These are phyloP conservation scores for Aspergillus spinulosporus DNA, from an alignment of 2,329 filamentous ascomycete species.

Conservation along the genomic window DNA sequence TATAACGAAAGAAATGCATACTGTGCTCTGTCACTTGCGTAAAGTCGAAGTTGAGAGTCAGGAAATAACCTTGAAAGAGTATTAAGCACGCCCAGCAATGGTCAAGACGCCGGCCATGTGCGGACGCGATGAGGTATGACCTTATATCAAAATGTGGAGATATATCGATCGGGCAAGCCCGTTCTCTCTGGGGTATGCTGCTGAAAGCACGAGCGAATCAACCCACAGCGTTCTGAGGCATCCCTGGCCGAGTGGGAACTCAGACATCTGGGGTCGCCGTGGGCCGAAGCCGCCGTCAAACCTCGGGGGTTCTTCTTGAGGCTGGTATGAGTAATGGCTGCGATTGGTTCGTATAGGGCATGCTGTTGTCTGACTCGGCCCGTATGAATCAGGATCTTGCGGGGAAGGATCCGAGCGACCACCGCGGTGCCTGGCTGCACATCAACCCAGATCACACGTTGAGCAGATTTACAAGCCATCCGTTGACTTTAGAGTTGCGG, in stretches of 20 bases:
- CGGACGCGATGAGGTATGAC: background rate
- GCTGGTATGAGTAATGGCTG: background rate
- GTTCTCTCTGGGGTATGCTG: background rate
- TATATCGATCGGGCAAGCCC: background rate
- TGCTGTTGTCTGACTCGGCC: slow-evolving; percentile 5
- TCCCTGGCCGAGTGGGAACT: background rate
- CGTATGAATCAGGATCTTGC: slow-evolving; percentile 11
- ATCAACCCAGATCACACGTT: background rate
- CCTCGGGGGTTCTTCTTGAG: slow-evolving; percentile 7
- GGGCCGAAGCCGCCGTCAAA: slow-evolving; percentile 6
- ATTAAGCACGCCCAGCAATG: background rate
- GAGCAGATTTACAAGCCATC: background rate
- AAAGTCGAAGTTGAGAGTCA: background rate
- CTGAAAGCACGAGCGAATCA: background rate
- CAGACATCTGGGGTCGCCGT: background rate
- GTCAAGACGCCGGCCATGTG: background rate
- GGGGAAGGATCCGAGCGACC: slow-evolving; percentile 2
- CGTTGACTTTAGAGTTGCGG: background rate
- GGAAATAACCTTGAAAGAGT: background rate
- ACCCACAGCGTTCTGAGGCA: background rate
- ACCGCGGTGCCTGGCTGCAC: background rate
- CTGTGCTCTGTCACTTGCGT: background rate
- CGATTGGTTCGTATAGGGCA: background rate
- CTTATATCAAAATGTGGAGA: slow-evolving; percentile 10
- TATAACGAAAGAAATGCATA: slow-evolving; percentile 10